Conservation (phyloP, 164 flowering plant species). For the Annona squamosa region DNA sequence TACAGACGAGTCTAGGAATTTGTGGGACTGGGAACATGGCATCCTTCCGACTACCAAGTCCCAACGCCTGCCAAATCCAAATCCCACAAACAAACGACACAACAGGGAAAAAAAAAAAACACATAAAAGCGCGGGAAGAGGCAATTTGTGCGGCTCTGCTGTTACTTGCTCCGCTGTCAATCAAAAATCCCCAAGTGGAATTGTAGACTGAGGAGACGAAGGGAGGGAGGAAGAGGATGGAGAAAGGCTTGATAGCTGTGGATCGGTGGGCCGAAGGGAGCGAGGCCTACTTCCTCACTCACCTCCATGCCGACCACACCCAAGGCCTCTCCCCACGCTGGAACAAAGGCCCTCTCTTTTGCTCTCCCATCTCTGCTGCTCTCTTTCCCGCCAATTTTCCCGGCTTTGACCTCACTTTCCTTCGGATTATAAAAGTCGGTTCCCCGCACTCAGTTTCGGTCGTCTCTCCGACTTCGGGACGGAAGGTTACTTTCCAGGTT, state of each 20-base stretch:
- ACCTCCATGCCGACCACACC: constrained; percentile 87
- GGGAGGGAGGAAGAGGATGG: constrained; percentile 27
- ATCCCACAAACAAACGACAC: too few species aligned
- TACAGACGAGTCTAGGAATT: too few species aligned
- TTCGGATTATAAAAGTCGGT: constrained; percentile 54
- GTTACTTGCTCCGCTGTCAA: not conserved
- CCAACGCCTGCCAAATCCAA: too few species aligned
- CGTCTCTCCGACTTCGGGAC: constrained; percentile 38
- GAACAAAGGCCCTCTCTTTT: constrained; percentile 57
- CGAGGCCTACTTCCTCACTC: constrained; percentile 78
- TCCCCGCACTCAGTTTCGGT: constrained; percentile 41
- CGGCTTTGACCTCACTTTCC: constrained; percentile 49
- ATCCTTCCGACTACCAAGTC: too few species aligned
- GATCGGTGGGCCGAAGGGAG: constrained; percentile 45
- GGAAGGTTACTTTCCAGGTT: constrained; percentile 30
- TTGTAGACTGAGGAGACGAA: not conserved
- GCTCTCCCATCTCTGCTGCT: constrained; percentile 74
- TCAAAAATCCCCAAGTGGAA: not conserved
- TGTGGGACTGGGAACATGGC: too few species aligned
- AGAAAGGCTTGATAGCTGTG: constrained; percentile 63
- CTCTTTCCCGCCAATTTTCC: constrained; percentile 68
- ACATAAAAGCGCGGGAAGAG: not conserved
- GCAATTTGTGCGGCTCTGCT: not conserved
- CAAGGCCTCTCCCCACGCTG: constrained; percentile 57
- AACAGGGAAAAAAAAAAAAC: not conserved